A percentile compares a stretch with the other conserved stretches of the same genome.
These are phyloP conservation scores for Bruguiera gymnorhiza DNA, from an alignment of 345 rosid species.

Conservation along the genomic window DNA sequence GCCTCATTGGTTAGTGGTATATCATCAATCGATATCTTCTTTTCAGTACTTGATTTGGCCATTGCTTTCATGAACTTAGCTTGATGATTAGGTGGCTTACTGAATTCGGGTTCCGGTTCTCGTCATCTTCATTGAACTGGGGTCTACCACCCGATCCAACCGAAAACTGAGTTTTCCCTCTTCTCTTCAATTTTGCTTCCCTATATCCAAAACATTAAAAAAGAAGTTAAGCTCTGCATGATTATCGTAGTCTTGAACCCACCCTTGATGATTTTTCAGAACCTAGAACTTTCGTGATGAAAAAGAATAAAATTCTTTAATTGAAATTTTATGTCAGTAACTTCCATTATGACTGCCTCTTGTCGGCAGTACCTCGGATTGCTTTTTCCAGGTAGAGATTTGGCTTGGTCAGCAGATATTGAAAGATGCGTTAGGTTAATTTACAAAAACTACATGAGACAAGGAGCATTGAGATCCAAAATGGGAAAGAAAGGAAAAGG, in stretches of 20 bases:
- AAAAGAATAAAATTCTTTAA: constrained; percentile 8
- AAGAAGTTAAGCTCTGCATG: neutral
- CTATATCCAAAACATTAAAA: constrained; percentile 18
- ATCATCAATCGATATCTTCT: constrained; percentile 38
- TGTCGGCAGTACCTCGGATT: constrained; percentile 39
- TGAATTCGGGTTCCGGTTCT: constrained; percentile 67
- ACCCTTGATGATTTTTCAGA: neutral
- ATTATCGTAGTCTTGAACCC: neutral
- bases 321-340: neutral
- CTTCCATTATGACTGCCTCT: neutral
- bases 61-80: constrained; percentile 45
- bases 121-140: constrained; percentile 41
- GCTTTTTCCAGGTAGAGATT: constrained; percentile 37
- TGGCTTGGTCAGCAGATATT: constrained; percentile 24
- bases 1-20: constrained; percentile 30
- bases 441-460: neutral
- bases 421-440: constrained; percentile 30
- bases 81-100: constrained; percentile 42
- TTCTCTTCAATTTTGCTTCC: constrained; percentile 52
- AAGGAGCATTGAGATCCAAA: constrained; percentile 29
- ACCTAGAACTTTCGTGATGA: neutral
- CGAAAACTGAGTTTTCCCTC: constrained; percentile 45
- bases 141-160: constrained; percentile 22
- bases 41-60: constrained; percentile 54
- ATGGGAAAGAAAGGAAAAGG: constrained; percentile 44